Base-by-base conservation (phyloP, 2,329 filamentous ascomycete genomes). In the Calonectria pauciramosa region DNA sequence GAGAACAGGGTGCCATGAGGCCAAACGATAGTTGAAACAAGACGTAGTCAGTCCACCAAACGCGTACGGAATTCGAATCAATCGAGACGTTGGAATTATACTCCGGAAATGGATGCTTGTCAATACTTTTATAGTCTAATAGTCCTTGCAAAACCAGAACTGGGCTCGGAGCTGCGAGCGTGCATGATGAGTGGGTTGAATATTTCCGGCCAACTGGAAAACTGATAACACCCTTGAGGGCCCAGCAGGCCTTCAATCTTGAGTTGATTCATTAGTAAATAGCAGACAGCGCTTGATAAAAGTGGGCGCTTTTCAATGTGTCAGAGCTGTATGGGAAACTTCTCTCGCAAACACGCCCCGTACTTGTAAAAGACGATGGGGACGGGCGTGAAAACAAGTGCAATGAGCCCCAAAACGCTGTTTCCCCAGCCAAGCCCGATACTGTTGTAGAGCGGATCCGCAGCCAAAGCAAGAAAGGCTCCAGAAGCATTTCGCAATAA, bases 401-500 rank as follows among this genome's bases (percentile, higher is more conserved):
- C 41, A 2, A 79, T 71, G 0, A 78, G 76, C 0, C 74, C 78
- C n/a, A 79, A 51, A 0, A 79, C 72, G 1, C 72, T 74, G 5
- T 79, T 79, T 5, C 78, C 78, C 76, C 77, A 79, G 0, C 77
- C 77, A 2, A 79, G 41, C 0, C 76, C 75, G 0, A 78, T 64
- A 1, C 20, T 72, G 0, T 49, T 28, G 26, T 79, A 79, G 1
- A 79, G 41, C 2, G 76, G 67, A 1, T 56, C 34, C 0, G 77
- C 78, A 4, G 71, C 32, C 0, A 79, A 69, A 20, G 67, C 74
- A 3, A 79, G 44, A 6, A 79, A 79, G 0, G 78, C 78, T 5
- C 78, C 78, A 1, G 77, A 78, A 0, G 72, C 71, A 9, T 71
- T 78, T 0, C 93, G 87, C 1, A 80, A n/a, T 0, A 82, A 36